Base-by-base conservation (phyloP, 1,284 basidiomycete species). In the Dichomitus squalens region DNA sequence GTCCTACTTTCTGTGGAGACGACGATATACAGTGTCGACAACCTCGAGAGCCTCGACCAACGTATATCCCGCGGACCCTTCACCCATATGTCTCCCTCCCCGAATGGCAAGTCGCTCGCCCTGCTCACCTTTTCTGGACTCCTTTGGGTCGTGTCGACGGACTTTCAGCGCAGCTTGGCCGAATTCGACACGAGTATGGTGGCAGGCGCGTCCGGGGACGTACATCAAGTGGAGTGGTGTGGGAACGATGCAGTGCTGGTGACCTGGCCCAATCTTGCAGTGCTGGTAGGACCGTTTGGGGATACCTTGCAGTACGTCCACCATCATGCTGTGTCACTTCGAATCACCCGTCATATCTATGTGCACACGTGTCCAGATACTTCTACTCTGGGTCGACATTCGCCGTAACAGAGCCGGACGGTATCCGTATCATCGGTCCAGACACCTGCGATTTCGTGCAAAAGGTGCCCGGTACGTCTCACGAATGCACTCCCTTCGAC, bases 231-330 rank as follows among this genome's bases (percentile, higher is more conserved):
- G 0, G 90, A 92, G 68, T 99, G 97, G 97, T 98, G 96, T 69
- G 96, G 96, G 5, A 95, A 95, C 70, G 95, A 99, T 72, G 94
- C 95, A 0, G 90, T 99, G 25, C 82, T 95, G 2, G 81, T 98
- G 16, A 89, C 87, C 2, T 98, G 93, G 90, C 84, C 85, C 36
- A 79, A 83, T n/a, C 76, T 88, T 44, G 90, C 90, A 0, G 76
- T 96, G 14, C 81, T 99, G 47, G 90, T 98, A 8, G 96, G 96
- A 2, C 96, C 96, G 4, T 93, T 88, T 61, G 95, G 95, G 1
- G 95, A 96, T 63, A 90, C 87, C 1, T 76, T 98, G 23, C 84
- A 84, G 92, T 96, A 70, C 66, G 90, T 77, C 2, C 20, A 12
- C 9, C 12, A 11, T 44, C 20, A 20, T 2, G 1, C 14, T 25